Conservation (phyloP, 345 rosid genomes). For the Bruguiera sexangula region DNA sequence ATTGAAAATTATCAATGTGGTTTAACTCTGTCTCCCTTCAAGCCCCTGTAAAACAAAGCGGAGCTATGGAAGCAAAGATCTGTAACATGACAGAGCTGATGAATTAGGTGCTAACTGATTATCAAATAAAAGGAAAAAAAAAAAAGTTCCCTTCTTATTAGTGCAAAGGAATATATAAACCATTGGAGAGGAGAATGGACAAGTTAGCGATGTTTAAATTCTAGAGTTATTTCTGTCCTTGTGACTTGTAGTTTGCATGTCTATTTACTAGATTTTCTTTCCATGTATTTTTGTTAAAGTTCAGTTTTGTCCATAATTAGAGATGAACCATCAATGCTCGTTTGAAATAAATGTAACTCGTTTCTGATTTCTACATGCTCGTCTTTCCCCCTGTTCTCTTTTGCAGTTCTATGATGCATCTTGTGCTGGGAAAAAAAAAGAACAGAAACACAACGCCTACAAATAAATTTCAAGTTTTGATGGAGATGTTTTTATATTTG, state of each 20-base stretch:
- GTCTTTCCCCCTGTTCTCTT: slow-evolving; percentile 14
- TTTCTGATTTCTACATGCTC: slow-evolving; percentile 1
- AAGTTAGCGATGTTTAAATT: slow-evolving; percentile 5
- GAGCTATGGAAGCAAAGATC: slow-evolving; percentile 27
- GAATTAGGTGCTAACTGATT: slow-evolving; percentile 32
- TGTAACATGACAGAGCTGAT: slow-evolving; percentile 32
- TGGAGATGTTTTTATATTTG: slow-evolving; percentile 16
- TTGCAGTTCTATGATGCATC: no score
- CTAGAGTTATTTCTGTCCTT: slow-evolving; percentile 14
- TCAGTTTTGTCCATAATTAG: slow-evolving; percentile 30
- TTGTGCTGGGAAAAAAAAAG: no score
- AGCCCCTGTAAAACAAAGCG: slow-evolving; percentile 23
- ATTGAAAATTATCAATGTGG: slow-evolving; percentile 1
- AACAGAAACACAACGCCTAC: no score
- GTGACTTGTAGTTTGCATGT: slow-evolving; percentile 25
- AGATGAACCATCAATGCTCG: slow-evolving; percentile 22
- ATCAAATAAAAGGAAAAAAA: not conserved
- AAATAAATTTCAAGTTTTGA: slow-evolving; percentile 7
- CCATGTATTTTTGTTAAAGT: not conserved
- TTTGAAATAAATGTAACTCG: slow-evolving; percentile 31
- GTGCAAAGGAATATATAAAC: not conserved
- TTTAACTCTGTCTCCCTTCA: slow-evolving; percentile 6
- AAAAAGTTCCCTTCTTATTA: not conserved
- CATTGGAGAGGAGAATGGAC: not conserved
- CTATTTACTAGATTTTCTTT: slow-evolving; percentile 21